Evolutionary conservation across 768 basidiomycete species (phyloP), one percentile per base, ranked within the genome.

Genomic region (Naganishia randhawae): DNA sequence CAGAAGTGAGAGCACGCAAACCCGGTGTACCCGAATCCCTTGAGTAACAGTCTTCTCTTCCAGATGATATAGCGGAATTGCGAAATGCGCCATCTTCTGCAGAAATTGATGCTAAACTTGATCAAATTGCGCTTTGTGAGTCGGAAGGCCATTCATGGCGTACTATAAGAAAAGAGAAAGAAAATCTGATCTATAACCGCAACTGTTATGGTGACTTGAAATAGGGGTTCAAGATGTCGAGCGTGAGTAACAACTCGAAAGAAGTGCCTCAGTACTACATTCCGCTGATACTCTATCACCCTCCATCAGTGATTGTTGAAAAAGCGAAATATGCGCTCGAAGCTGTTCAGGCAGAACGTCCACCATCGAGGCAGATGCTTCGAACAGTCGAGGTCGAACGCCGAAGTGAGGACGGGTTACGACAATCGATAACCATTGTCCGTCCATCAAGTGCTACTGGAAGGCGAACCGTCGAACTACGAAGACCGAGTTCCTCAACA

Each of bases 321-420:
- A 76, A 79, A 50, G 78, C 78, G 8, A 68, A 76, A 17, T 54
- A 67, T 50, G 77, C 78, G 3, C 63, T 79, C 22, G 72, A 73
- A 2, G 78, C 77, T 55, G 78, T 74, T 27, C 70, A 63, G n/a
- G 57, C 57, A 29, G 50, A 29, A 66, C 39, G 54, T 39, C 31
- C 37, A 29, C 42, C 35, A 50, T 33, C 51, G 54, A 33, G 35
- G 37, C 52, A 67, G 39, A 35, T 55, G 41, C 66, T 55, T 7
- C 57, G 33, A 25, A 16, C 25, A 41, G 22, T 61, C 22, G 57
- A 61, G 3, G 16, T 61, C 22, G 57, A 61, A 22, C 57, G 39
- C 11, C 57, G 39, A 41, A 61, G 35, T 29, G n/a, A 61, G 27
- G 37, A 61, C 17, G 37, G 37, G 1, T 39, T 39, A 1, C 57